Evolutionary conservation across 345 rosid genomes (phyloP).

Genomic region (Rhizophora mangle): DNA sequence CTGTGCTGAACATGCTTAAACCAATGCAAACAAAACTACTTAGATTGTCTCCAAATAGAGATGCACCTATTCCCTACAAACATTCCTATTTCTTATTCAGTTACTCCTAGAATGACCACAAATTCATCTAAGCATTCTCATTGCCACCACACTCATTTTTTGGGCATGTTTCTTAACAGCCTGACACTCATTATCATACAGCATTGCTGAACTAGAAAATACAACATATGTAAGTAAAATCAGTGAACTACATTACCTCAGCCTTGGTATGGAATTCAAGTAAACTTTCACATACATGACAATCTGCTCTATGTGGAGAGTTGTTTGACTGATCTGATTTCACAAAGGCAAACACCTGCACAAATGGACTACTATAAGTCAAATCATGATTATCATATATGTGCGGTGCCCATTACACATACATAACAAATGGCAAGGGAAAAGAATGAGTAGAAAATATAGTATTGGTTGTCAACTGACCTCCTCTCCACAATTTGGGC

Average conservation of each 20-base stretch:
- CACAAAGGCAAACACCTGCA: conserved; percentile 89
- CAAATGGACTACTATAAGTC: not conserved
- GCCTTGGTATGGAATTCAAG: conserved; percentile 82
- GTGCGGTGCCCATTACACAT: not conserved
- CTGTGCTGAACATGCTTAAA: no score
- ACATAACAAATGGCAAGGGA: not conserved
- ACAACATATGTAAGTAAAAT: not conserved
- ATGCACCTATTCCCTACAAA: no score
- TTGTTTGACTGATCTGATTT: conserved; percentile 54
- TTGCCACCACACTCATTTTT: no score
- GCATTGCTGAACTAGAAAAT: not conserved
- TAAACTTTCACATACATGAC: conserved; percentile 85
- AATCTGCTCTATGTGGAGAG: conserved; percentile 75
- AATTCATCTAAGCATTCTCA: no score
- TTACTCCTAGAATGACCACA: no score
- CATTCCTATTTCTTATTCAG: no score
- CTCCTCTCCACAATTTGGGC: conserved; percentile 99
- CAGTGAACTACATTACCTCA: conserved; percentile 46
- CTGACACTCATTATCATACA: not conserved
- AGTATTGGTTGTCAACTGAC: conserved; percentile 33
- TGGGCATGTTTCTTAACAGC: no score
- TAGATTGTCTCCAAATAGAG: no score
- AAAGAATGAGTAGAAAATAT: not conserved
- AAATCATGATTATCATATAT: not conserved
- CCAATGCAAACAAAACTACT: no score